Conservation (phyloP, 441 rosid species). For the Adansonia grandidieri region DNA sequence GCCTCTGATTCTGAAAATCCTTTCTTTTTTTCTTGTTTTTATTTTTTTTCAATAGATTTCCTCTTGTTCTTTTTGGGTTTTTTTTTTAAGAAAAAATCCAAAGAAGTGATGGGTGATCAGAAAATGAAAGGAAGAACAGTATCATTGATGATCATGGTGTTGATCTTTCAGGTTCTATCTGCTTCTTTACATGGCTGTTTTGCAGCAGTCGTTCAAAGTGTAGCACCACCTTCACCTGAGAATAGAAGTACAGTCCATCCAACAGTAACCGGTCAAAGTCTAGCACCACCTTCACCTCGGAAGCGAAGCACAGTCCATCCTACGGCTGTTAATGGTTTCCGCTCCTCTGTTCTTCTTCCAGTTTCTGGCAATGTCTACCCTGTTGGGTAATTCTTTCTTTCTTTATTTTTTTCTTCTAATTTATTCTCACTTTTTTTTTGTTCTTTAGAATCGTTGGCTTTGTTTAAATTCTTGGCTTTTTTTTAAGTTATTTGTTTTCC, state of each 20-base stretch:
- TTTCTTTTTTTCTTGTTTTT: neutral
- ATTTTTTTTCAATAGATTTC: neutral
- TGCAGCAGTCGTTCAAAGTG: slow-evolving; percentile 28
- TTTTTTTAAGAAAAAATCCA: neutral
- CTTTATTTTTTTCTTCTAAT: neutral
- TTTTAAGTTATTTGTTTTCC: slow-evolving; percentile 1
- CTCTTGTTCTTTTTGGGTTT: neutral
- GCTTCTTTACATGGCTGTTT: slow-evolving; percentile 32
- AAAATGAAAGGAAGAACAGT: neutral
- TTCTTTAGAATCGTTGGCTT: slow-evolving; percentile 1
- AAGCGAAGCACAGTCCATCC: slow-evolving; percentile 35
- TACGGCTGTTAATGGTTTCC: slow-evolving; percentile 25
- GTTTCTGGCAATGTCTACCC: slow-evolving; percentile 86
- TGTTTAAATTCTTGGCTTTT: neutral
- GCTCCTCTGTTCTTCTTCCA: slow-evolving; percentile 65
- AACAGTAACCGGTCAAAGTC: too few species aligned
- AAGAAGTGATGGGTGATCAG: slow-evolving; percentile 10
- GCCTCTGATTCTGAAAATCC: neutral
- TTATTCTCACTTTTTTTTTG: slow-evolving; percentile 18
- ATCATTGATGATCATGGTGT: slow-evolving; percentile 7
- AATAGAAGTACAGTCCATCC: too few species aligned
- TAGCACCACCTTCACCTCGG: neutral
- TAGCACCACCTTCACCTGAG: too few species aligned
- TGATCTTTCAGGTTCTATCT: slow-evolving; percentile 23
- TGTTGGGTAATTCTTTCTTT: slow-evolving; percentile 62